Evolutionary conservation across 2,329 filamentous ascomycete species (phyloP).

Genomic region (Fusarium nematophilum): DNA sequence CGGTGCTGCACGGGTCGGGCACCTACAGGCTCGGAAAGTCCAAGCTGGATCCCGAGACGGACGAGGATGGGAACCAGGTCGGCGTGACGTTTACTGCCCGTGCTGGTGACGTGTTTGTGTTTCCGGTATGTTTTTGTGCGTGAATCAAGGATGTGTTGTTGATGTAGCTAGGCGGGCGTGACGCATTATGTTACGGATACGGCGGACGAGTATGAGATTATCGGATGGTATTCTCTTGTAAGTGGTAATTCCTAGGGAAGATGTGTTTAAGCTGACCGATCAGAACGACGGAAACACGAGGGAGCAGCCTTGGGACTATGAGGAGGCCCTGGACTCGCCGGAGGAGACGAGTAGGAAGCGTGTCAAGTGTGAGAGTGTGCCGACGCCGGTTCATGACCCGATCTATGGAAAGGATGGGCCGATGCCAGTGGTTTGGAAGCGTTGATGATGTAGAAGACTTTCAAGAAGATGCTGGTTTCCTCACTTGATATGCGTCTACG

Average conservation of each 20-base stretch:
- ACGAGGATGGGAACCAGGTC: not conserved
- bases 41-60: not conserved
- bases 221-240: conserved; percentile 3
- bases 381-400: conserved; percentile 3
- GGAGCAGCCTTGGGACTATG: not conserved
- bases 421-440: not conserved
- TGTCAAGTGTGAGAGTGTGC: not conserved
- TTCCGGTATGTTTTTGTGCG: not conserved
- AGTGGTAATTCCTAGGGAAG: not conserved
- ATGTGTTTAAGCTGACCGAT: not conserved
- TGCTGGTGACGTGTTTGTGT: conserved; percentile 3
- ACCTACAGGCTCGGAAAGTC: conserved; percentile 3
- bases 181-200: conserved; percentile 2
- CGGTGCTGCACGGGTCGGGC: not conserved
- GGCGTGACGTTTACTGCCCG: not conserved
- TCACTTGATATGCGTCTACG: no score
- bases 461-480: no score
- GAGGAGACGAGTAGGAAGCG: not conserved
- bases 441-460: no score
- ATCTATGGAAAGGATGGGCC: conserved; percentile 6
- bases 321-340: not conserved
- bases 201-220: not conserved
- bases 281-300: not conserved
- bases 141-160: no score
- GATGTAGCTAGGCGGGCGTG: not conserved